These are phyloP conservation scores for Globisporangium yorkense DNA, from an alignment of 352 stramenopile species.

Conservation along the genomic window DNA sequence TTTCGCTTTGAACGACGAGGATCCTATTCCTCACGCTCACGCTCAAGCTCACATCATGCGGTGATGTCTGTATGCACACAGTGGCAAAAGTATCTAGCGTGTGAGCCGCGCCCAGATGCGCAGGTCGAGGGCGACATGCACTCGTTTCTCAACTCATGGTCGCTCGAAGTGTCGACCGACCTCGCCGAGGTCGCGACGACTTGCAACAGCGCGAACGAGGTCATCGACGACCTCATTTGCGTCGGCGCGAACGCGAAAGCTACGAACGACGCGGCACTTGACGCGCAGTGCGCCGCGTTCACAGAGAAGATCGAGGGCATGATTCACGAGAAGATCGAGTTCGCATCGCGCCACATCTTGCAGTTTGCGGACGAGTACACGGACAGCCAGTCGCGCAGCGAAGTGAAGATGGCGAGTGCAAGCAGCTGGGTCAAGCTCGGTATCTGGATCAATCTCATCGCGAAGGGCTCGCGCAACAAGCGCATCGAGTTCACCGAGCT, in stretches of 20 bases:
- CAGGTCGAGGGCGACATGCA: conserved; percentile 76
- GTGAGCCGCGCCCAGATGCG: conserved; percentile 57
- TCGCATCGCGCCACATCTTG: conserved; percentile 54
- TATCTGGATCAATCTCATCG: conserved; percentile 69
- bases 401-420: conserved; percentile 61
- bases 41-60: neutral
- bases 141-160: conserved; percentile 76
- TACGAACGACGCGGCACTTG: conserved; percentile 39
- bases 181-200: conserved; percentile 38
- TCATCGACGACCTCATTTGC: conserved; percentile 57
- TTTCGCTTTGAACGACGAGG: neutral
- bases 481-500: conserved; percentile 69
- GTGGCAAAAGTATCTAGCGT: conserved; percentile 76
- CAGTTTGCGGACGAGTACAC: conserved; percentile 75
- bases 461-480: conserved; percentile 71
- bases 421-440: conserved; percentile 46
- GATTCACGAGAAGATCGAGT: conserved; percentile 60
- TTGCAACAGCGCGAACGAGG: conserved; percentile 48
- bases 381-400: conserved; percentile 41
- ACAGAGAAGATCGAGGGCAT: conserved; percentile 46
- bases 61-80: conserved; percentile 8
- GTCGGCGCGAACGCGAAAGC: conserved; percentile 48
- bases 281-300: conserved; percentile 35
- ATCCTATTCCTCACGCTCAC: neutral
- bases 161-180: conserved; percentile 44